These are phyloP conservation scores for Xylaria palmicola DNA, from an alignment of 495 filamentous ascomycete genomes.

Conservation along the genomic window DNA sequence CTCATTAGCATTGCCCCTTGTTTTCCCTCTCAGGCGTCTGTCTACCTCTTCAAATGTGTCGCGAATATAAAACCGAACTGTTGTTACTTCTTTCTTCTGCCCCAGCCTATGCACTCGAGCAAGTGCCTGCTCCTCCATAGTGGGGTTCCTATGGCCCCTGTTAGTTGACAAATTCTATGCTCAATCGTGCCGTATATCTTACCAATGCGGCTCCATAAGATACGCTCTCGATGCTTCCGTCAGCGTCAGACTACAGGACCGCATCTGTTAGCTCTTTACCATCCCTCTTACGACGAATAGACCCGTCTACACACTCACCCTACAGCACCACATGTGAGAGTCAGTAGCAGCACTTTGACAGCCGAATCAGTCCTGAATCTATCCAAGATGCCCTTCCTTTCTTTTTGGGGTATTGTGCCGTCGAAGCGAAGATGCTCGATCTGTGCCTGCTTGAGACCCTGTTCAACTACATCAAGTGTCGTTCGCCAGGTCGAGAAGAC, in stretches of 20 bases:
- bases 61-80: constrained; percentile 35
- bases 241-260: not conserved
- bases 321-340: constrained; percentile 43
- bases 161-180: not conserved
- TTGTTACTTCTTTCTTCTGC: constrained; percentile 38
- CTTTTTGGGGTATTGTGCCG: constrained; percentile 38
- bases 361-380: constrained; percentile 30
- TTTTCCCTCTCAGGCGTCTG: no score
- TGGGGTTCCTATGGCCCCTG: constrained; percentile 34
- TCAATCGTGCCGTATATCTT: not conserved
- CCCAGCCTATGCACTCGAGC: constrained; percentile 40
- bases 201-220: not conserved
- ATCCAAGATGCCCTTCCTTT: constrained; percentile 34
- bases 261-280: not conserved
- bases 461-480: constrained; percentile 43
- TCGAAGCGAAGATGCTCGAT: constrained; percentile 41
- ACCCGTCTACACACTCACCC: constrained; percentile 27
- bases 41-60: constrained; percentile 40
- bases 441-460: constrained; percentile 29
- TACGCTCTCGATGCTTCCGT: not conserved
- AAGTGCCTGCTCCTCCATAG: constrained; percentile 42
- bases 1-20: not conserved
- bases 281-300: not conserved
- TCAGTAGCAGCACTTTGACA: constrained; percentile 36
- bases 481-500: constrained; percentile 48